Conservation (phyloP, 1,284 basidiomycete species). For the Trichosporon ovoides region DNA sequence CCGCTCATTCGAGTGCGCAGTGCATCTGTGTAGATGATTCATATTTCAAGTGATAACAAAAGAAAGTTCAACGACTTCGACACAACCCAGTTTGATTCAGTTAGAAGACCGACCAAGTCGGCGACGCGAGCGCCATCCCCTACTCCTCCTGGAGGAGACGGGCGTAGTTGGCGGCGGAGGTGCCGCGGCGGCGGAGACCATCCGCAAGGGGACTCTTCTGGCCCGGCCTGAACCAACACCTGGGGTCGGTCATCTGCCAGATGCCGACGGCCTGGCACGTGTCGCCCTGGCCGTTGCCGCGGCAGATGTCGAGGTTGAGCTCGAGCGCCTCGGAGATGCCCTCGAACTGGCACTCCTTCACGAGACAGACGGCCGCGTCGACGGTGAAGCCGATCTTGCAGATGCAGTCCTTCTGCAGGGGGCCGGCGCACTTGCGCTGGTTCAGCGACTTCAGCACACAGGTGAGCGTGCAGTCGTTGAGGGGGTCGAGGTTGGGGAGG, state of each 20-base stretch:
- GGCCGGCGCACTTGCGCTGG: not conserved
- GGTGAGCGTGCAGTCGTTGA: not conserved
- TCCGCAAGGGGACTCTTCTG: not conserved
- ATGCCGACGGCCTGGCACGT: slow-evolving; percentile 6
- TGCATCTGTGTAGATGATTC: too few species aligned
- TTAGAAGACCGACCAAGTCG: too few species aligned
- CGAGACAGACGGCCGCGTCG: not conserved
- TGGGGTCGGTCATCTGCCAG: slow-evolving; percentile 8
- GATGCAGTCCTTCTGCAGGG: slow-evolving; percentile 13
- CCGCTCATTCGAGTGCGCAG: too few species aligned
- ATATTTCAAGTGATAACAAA: too few species aligned
- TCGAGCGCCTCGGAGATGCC: not conserved
- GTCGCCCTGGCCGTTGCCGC: not conserved
- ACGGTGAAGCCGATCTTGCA: slow-evolving; percentile 2
- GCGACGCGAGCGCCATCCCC: not conserved
- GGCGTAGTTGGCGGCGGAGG: not conserved
- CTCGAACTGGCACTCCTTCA: not conserved
- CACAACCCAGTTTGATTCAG: too few species aligned
- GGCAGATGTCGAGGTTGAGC: not conserved
- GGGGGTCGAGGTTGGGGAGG: slow-evolving; percentile 4
- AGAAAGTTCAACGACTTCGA: too few species aligned
- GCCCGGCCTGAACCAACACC: not conserved
- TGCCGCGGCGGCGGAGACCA: not conserved
- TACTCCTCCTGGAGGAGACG: not conserved
- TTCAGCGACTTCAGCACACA: slow-evolving; percentile 4